Conservation (phyloP, 2,329 filamentous ascomycete genomes). For the Kalaharituber pfeilii region DNA sequence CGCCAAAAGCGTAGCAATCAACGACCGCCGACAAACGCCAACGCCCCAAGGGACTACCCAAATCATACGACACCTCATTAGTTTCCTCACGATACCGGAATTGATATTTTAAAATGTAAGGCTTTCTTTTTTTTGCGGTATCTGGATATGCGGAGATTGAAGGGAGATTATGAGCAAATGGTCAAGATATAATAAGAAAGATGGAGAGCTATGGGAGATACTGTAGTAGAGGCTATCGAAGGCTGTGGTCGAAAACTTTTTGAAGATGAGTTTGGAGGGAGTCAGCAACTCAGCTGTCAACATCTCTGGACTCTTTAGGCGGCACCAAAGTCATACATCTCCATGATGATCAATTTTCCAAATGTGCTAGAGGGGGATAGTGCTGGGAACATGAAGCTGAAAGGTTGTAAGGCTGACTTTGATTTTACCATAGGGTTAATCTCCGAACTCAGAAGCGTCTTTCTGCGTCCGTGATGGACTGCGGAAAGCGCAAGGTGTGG, state of each 20-base stretch:
- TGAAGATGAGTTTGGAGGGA: too few species aligned
- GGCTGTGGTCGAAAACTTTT: too few species aligned
- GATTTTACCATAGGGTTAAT: slow-evolving; percentile 63
- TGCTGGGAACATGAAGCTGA: not conserved
- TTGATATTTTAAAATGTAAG: not conserved
- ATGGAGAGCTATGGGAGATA: too few species aligned
- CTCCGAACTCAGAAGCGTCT: slow-evolving; percentile 99
- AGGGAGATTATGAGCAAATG: too few species aligned
- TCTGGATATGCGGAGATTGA: not conserved
- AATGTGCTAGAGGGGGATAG: not conserved
- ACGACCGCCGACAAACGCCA: not conserved
- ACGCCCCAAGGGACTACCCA: not conserved
- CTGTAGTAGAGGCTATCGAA: too few species aligned
- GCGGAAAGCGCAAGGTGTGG: slow-evolving; percentile 99
- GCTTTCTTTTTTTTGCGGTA: not conserved
- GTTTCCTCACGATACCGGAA: not conserved
- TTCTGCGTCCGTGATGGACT: slow-evolving; percentile 94
- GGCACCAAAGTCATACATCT: not conserved
- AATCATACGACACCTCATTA: not conserved
- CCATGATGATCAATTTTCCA: not conserved
- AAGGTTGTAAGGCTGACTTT: not conserved
- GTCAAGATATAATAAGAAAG: too few species aligned
- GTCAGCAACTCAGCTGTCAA: not conserved
- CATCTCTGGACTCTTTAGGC: not conserved
- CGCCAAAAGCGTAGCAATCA: too few species aligned